Evolutionary conservation across 108 stramenopile genomes (phyloP).

Genomic region (Cyclotella kingstonii): DNA sequence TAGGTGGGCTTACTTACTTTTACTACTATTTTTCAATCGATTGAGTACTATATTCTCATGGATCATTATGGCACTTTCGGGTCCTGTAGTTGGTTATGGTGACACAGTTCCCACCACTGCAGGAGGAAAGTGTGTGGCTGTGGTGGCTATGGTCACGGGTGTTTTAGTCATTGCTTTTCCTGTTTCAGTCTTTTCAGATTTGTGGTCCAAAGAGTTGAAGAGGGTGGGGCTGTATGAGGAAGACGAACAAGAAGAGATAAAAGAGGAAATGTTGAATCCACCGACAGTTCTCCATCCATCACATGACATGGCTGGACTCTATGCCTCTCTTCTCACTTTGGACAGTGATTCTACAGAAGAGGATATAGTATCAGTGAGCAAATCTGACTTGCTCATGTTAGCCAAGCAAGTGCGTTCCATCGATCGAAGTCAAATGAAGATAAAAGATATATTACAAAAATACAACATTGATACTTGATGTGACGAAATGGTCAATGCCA

Average conservation of each 20-base stretch:
- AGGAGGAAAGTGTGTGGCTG: conserved; percentile 50
- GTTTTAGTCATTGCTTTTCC: conserved; percentile 82
- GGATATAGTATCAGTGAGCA: not conserved
- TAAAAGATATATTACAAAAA: not conserved
- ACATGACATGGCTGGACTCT: no score
- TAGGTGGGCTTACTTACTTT: not conserved
- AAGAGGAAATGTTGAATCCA: no score
- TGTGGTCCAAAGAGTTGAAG: conserved; percentile 67
- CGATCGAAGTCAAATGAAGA: not conserved
- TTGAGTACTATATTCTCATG: not conserved
- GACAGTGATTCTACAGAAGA: not conserved
- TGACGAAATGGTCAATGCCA: no score
- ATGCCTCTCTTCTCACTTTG: not conserved
- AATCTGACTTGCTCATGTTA: not conserved
- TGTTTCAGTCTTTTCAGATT: conserved; percentile 67
- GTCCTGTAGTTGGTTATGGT: conserved; percentile 54
- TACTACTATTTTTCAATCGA: not conserved
- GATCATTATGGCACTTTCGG: not conserved
- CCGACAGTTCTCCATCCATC: no score
- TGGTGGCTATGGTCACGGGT: conserved; percentile 60
- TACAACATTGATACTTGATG: conserved; percentile 1
- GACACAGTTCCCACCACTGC: conserved; percentile 54
- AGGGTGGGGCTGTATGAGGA: no score
- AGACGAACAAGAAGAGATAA: no score
- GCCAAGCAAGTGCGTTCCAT: not conserved